Percentiles rank a stretch among this genome's conserved stretches.
Conservation (phyloP, 768 basidiomycete genomes). For the Porphyrellus cyaneotinctus region DNA sequence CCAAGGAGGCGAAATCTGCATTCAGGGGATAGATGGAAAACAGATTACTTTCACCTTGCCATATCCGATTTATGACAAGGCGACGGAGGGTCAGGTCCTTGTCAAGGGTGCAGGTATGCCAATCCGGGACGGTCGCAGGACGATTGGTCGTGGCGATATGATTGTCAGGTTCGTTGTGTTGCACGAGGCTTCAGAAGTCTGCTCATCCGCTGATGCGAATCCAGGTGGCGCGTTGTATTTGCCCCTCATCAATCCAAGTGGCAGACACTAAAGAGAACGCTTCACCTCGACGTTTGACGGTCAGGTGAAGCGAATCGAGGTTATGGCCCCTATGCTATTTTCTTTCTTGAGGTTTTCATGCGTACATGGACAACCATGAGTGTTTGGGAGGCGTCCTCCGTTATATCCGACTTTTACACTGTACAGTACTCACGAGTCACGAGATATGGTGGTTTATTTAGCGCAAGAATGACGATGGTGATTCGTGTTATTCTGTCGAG, state of each 20-base stretch:
- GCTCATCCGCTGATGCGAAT: conserved; percentile 1
- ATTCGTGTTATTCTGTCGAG: neutral
- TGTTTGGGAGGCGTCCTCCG: conserved; percentile 7
- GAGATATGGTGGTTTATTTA: conserved; percentile 7
- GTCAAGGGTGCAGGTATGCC: conserved; percentile 70
- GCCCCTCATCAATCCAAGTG: conserved; percentile 30
- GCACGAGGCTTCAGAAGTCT: neutral
- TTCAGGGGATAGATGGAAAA: conserved; percentile 58
- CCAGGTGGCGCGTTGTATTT: conserved; percentile 33
- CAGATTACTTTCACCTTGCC: conserved; percentile 49
- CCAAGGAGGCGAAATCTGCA: conserved; percentile 45
- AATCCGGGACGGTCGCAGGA: conserved; percentile 46
- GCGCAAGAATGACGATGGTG: neutral
- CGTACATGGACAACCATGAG: conserved; percentile 15
- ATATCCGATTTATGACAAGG: conserved; percentile 45
- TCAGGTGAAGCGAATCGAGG: conserved; percentile 4
- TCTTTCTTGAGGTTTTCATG: conserved; percentile 14
- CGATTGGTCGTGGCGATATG: conserved; percentile 58
- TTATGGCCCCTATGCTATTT: conserved; percentile 21
- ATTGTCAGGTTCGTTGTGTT: conserved; percentile 47
- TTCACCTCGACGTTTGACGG: conserved; percentile 26
- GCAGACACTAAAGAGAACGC: conserved; percentile 27
- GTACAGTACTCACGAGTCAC: conserved; percentile 29
- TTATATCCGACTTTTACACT: conserved; percentile 16
- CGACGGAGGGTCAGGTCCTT: conserved; percentile 45